Evolutionary conservation across 306 rosid species (phyloP).

Genomic region (Rosa rugosa): DNA sequence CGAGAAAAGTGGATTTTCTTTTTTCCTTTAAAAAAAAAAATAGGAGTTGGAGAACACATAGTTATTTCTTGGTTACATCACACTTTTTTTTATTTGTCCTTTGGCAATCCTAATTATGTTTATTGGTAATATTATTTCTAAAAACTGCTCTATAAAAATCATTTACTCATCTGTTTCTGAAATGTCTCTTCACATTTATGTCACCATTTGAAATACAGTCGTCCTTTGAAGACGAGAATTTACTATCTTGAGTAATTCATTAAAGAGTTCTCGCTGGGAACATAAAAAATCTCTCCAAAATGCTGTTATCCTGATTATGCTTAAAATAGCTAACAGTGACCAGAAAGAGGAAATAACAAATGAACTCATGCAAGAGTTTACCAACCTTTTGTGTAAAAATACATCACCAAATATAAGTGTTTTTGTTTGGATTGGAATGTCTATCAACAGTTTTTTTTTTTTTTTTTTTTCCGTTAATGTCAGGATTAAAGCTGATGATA

Average conservation of each 20-base stretch:
- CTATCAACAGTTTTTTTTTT: background rate
- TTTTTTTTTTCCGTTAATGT: conserved; percentile 1
- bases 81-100: background rate
- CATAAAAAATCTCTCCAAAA: background rate
- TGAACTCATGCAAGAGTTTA: background rate
- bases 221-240: background rate
- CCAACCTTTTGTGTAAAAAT: background rate
- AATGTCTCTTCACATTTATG: background rate
- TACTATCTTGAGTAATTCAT: background rate
- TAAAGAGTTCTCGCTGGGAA: background rate
- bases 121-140: background rate
- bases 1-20: background rate
- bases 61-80: too few species aligned
- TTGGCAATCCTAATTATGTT: background rate
- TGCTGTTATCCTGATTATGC: background rate
- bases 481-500: conserved; percentile 93
- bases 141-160: background rate
- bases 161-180: background rate
- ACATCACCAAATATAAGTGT: background rate
- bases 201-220: background rate
- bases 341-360: background rate
- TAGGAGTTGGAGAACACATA: background rate
- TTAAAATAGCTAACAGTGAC: background rate
- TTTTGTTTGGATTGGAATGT: background rate
- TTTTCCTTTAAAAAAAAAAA: too few species aligned